Percentiles rank a stretch among this genome's conserved stretches.
Conservation (phyloP, 169 alveolate species). For the Plasmodium cynomolgi region DNA sequence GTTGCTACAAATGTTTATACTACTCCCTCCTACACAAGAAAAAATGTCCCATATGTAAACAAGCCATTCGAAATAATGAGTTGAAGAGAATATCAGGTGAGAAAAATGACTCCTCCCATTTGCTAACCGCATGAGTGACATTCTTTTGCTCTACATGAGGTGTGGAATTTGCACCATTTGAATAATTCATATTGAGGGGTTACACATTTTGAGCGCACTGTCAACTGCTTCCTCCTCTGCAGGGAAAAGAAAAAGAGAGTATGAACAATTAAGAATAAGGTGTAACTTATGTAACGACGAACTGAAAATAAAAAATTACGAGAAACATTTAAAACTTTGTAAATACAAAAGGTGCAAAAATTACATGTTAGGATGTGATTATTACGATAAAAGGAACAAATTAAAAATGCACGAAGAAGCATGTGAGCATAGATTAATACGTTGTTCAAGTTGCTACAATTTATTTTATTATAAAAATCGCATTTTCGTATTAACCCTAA, state of each 20-base stretch:
- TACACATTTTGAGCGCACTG: neutral
- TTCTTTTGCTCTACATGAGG: neutral
- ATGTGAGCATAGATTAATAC: conserved; percentile 72
- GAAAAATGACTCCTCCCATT: neutral
- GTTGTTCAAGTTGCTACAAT: conserved; percentile 70
- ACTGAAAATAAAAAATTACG: conserved; percentile 48
- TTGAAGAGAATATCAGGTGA: conserved; percentile 61
- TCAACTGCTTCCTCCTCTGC: neutral
- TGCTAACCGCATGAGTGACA: neutral
- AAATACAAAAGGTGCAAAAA: conserved; percentile 66
- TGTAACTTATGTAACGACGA: conserved; percentile 40
- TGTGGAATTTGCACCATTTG: neutral
- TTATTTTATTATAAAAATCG: conserved; percentile 72
- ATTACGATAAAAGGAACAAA: conserved; percentile 60
- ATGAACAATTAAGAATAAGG: conserved; percentile 63
- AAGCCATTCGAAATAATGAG: conserved; percentile 26
- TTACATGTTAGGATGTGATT: conserved; percentile 74
- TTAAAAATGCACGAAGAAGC: conserved; percentile 44
- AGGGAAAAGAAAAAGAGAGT: conserved; percentile 58
- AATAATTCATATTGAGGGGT: neutral
- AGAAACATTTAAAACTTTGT: conserved; percentile 40
- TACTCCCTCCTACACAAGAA: conserved; percentile 66
- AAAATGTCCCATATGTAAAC: conserved; percentile 68
- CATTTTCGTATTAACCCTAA: conserved; percentile 35
- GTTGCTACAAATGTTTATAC: conserved; percentile 72